phyloP scores from a whole-genome alignment of 2,329 filamentous ascomycete genomes.

The Blastomyces silverae region DNA sequence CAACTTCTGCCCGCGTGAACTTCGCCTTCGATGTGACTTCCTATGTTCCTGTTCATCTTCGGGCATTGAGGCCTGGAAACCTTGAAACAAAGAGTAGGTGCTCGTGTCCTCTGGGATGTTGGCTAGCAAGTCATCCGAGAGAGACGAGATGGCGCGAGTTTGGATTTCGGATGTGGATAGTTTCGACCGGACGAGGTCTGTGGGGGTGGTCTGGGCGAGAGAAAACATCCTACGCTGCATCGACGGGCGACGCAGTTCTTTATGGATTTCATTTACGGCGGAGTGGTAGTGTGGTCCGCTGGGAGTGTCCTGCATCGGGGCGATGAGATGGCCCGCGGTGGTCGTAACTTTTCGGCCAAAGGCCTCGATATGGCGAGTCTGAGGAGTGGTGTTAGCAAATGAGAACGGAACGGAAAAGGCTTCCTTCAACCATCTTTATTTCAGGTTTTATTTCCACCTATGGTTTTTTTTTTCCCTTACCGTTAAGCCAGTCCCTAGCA shows the following conservation, averaged over 20 bases:
- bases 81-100: conserved; percentile 89
- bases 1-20: conserved; percentile 69
- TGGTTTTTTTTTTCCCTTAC: conserved; percentile 29
- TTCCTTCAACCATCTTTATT: background rate
- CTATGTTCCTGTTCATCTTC: conserved; percentile 58
- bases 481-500: conserved; percentile 45
- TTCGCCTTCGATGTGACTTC: conserved; percentile 61
- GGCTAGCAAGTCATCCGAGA: conserved; percentile 80
- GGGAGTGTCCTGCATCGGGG: conserved; percentile 48
- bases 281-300: conserved; percentile 66
- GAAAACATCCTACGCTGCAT: conserved; percentile 88
- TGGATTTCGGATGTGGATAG: conserved; percentile 89
- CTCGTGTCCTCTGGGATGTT: conserved; percentile 85
- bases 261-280: conserved; percentile 83
- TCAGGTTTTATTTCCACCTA: conserved; percentile 4
- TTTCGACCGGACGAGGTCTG: conserved; percentile 84
- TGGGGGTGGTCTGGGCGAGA: conserved; percentile 83
- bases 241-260: conserved; percentile 73
- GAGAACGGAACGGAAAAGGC: conserved; percentile 14
- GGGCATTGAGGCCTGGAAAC: conserved; percentile 85
- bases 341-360: conserved; percentile 93
- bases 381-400: conserved; percentile 16
- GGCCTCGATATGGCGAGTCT: conserved; percentile 84
- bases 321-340: conserved; percentile 85
- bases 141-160: conserved; percentile 78